Conservation (phyloP, 306 rosid species). For the Astragalus membranaceus region DNA sequence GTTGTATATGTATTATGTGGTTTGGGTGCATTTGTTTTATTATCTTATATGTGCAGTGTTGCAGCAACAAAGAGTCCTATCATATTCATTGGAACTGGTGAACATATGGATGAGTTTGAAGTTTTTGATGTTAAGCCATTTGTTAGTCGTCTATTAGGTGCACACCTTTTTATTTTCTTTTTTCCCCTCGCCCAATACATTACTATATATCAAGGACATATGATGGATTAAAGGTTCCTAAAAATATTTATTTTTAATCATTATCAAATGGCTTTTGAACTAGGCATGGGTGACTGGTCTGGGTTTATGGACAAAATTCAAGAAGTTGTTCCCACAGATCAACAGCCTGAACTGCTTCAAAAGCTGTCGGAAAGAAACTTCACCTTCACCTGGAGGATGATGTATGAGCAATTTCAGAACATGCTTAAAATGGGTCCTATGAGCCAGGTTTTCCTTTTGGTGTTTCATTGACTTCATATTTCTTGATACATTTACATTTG, state of each 20-base stretch:
- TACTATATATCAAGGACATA: background rate
- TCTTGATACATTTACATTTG: background rate
- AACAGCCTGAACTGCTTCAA: slow-evolving; percentile 73
- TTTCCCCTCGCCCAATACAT: background rate
- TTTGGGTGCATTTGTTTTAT: slow-evolving; percentile 12
- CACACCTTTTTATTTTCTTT: background rate
- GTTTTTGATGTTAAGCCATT: slow-evolving; percentile 74
- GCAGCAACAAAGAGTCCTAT: slow-evolving; percentile 93
- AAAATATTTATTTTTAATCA: background rate
- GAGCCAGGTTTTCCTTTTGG: slow-evolving; percentile 41
- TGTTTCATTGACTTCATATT: background rate
- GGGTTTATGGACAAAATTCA: slow-evolving; percentile 81
- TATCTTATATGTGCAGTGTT: slow-evolving; percentile 42
- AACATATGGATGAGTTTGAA: slow-evolving; percentile 86
- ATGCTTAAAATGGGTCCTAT: slow-evolving; percentile 75
- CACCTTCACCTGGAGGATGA: slow-evolving; percentile 53
- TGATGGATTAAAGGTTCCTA: background rate
- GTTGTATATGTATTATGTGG: background rate
- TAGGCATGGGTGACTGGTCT: slow-evolving; percentile 89
- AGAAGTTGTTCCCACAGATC: slow-evolving; percentile 86
- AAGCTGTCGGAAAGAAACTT: slow-evolving; percentile 78
- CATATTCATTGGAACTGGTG: slow-evolving; percentile 79
- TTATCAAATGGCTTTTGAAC: slow-evolving; percentile 7
- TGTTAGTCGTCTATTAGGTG: slow-evolving; percentile 79
- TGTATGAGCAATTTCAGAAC: slow-evolving; percentile 82